Evolutionary conservation across 768 basidiomycete genomes (phyloP).

Genomic region (Pleurotus salmoneostramineus): DNA sequence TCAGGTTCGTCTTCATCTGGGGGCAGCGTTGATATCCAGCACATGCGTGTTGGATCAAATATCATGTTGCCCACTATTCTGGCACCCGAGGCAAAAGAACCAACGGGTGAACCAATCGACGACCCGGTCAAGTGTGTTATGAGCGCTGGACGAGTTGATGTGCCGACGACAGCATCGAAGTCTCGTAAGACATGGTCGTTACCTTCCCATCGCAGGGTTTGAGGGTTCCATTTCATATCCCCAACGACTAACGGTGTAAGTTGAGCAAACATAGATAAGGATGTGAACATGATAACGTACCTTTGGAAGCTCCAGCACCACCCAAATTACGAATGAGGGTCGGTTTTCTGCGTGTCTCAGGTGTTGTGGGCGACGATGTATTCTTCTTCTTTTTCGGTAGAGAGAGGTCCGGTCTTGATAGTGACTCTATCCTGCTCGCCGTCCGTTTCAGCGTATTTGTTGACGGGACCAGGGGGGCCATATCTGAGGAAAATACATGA

Average conservation of each 20-base stretch:
- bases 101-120: slow-evolving; percentile 76
- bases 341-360: slow-evolving; percentile 65
- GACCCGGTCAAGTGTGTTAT: slow-evolving; percentile 92
- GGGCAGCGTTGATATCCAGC: slow-evolving; percentile 85
- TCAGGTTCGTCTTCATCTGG: slow-evolving; percentile 94
- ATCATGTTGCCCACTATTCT: slow-evolving; percentile 97
- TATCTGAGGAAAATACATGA: not conserved
- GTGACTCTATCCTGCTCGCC: slow-evolving; percentile 50
- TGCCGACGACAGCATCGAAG: slow-evolving; percentile 80
- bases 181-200: slow-evolving; percentile 90
- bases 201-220: slow-evolving; percentile 90
- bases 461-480: slow-evolving; percentile 30
- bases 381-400: slow-evolving; percentile 54
- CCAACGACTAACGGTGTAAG: slow-evolving; percentile 65
- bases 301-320: slow-evolving; percentile 63
- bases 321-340: slow-evolving; percentile 86
- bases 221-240: slow-evolving; percentile 97
- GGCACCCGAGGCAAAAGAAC: slow-evolving; percentile 71
- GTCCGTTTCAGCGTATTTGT: slow-evolving; percentile 57
- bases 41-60: slow-evolving; percentile 93
- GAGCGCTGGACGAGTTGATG: slow-evolving; percentile 88
- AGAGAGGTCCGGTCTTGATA: slow-evolving; percentile 30
- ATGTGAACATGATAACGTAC: slow-evolving; percentile 34
- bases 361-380: slow-evolving; percentile 36
- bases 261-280: slow-evolving; percentile 12